Evolutionary conservation across 768 basidiomycete species (phyloP), one percentile per base, ranked within the genome.

Genomic region (Hypsizygus marmoreus): DNA sequence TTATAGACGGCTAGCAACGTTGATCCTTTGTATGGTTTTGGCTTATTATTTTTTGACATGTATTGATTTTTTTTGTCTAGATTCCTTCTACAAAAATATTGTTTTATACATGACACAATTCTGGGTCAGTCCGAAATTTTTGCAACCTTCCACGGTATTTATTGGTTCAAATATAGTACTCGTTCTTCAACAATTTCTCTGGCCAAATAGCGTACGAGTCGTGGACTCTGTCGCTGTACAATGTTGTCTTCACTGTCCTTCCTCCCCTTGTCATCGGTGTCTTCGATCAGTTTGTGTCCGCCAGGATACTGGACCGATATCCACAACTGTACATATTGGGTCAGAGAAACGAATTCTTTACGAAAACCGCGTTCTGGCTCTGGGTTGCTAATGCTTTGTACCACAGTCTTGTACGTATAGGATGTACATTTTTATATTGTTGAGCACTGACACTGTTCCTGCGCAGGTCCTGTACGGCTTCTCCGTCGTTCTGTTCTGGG

Each of bases 71-170:
- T 11, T 24, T 58, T 2, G 10, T 14, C 28, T 29, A 97, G 94
- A 91, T 68, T 97, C 94, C 1, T 97, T 99, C 73, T 99, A 98
- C 77, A 99, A 99, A 66, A 99, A 99, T 66, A 97, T 98, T 51
- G 87, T 88, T 23, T 76, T 99, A 12, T 98, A 98, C 66, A 92
- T 99, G 91, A 97, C 94, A 17, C 91, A 95, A 51, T 98, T 98
- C 66, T 98, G 95, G 94, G 95, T 94, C 66, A 40, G 63, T 62
- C 28, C 85, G 3, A 5, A 26, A 43, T 12, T 47, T 25, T 10
- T 31, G 40, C 35, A 17, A 13, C 30, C 10, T 42, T 14, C 16
- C 17, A 30, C 9, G 9, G n/a, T 45, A 23, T 34, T 44, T 9
- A 40, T 39, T n/a, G 36, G 40, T 14, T 35, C 14, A 12, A 43